Evolutionary conservation across 2,329 filamentous ascomycete species (phyloP), one percentile per base, ranked within the genome.

Genomic region (Aspergillus brasiliensis): DNA sequence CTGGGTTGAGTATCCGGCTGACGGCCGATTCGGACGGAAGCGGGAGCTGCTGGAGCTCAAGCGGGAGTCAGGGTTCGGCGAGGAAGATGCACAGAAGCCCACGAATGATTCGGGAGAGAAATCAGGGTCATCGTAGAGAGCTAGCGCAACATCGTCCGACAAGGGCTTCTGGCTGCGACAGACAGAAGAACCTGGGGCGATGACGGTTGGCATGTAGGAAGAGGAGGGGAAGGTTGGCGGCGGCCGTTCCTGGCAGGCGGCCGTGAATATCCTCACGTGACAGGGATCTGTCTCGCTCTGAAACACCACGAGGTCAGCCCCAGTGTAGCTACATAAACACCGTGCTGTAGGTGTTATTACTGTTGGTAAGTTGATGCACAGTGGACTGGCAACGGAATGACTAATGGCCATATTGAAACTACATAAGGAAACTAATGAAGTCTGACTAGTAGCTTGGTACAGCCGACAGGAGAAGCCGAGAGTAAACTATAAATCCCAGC

Each of bases 51-150:
- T 58, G 58, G 59, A 67, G 63, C 61, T 64, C 56, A 49, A 51
- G 64, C 58, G 49, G 57, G 52, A 57, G 64, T 66, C 59, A 59
- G 62, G 63, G 56, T 56, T 61, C 65, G 58, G 61, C 59, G 61
- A 61, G 51, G 59, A 61, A 55, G 59, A 65, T 63, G 63, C 54
- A 68, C 63, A 58, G 56, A 61, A 63, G 65, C 69, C 67, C 65
- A 65, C 66, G 40, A 34, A 47, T 62, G 58, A 58, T 57, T 65
- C 49, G 55, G 53, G 53, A 57, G 48, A 57, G 27, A 66, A 56
- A 57, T 54, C 51, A 66, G 51, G 61, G 62, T 70, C 73, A 75
- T 75, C 61, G 66, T 73, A 71, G 52, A 63, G 15, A 51, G 55
- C 60, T 60, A 60, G 62, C 60, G 60, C 61, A 62, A 62, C 65